Evolutionary conservation across 305 asterid genomes (phyloP).

Genomic region (Withania somnifera): DNA sequence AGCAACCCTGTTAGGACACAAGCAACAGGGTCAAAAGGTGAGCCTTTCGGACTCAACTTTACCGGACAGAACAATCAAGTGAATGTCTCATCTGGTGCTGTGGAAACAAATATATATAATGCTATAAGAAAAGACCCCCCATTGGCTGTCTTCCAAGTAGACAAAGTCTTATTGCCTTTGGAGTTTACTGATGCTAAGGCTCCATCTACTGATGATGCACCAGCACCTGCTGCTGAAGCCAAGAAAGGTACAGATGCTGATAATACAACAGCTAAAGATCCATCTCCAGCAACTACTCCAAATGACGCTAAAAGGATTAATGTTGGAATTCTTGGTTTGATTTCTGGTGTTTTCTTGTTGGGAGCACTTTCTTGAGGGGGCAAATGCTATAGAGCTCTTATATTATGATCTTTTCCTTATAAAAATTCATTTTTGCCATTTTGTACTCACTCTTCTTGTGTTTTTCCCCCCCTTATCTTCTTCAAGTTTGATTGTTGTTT

Average conservation of each 20-base stretch:
- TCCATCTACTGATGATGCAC: slow-evolving; percentile 17
- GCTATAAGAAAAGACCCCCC: slow-evolving; percentile 44
- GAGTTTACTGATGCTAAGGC: slow-evolving; percentile 31
- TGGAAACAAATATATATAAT: slow-evolving; percentile 32
- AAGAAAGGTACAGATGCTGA: neutral
- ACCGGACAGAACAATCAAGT: slow-evolving; percentile 44
- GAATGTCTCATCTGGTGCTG: slow-evolving; percentile 54
- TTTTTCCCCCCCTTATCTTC: neutral
- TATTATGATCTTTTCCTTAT: neutral
- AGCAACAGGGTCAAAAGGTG: slow-evolving; percentile 50
- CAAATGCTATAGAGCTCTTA: neutral
- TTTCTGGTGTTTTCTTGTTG: slow-evolving; percentile 1
- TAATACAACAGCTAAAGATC: neutral
- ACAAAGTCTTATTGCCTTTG: slow-evolving; percentile 51
- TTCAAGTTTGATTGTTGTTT: neutral
- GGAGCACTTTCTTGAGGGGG: neutral
- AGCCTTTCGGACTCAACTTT: slow-evolving; percentile 45
- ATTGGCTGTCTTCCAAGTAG: slow-evolving; percentile 66
- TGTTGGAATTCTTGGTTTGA: slow-evolving; percentile 2
- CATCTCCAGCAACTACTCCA: neutral
- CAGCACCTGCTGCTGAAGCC: neutral
- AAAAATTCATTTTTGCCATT: neutral
- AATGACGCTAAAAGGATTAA: neutral
- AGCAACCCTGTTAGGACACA: slow-evolving; percentile 87
- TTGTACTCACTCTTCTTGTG: neutral